Percentiles rank a stretch among this genome's conserved stretches.
Conservation (phyloP, 768 basidiomycete species). For the Imleria badia region DNA sequence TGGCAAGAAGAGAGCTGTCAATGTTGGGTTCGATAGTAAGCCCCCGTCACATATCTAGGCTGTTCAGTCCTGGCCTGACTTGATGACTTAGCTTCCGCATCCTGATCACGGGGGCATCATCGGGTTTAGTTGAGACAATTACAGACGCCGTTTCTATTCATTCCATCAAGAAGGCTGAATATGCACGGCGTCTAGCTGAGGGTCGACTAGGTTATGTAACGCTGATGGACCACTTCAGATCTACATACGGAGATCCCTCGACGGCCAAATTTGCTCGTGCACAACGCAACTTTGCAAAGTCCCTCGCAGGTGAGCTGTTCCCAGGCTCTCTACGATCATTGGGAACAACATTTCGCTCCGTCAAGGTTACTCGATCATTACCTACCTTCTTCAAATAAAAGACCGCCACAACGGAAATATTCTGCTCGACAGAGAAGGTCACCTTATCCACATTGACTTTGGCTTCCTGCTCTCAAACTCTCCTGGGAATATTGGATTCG, state of each 20-base stretch:
- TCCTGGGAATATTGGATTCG: constrained; percentile 96
- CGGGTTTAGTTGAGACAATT: constrained; percentile 96
- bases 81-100: constrained; percentile 80
- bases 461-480: constrained; percentile 98
- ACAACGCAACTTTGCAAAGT: constrained; percentile 92
- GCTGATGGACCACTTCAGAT: constrained; percentile 87
- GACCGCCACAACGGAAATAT: constrained; percentile 99
- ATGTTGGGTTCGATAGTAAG: constrained; percentile 93
- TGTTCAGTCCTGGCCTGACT: background rate
- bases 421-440: constrained; percentile 91
- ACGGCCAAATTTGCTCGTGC: constrained; percentile 88
- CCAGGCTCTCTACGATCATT: background rate
- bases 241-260: constrained; percentile 85
- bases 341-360: background rate
- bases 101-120: constrained; percentile 88
- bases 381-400: constrained; percentile 97
- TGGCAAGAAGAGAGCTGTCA: constrained; percentile 92
- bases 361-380: constrained; percentile 88
- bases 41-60: constrained; percentile 5
- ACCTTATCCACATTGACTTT: constrained; percentile 96
- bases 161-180: constrained; percentile 99
- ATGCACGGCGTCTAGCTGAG: constrained; percentile 81
- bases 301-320: constrained; percentile 63
- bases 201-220: constrained; percentile 86
- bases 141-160: constrained; percentile 98